Evolutionary conservation across 495 filamentous ascomycete genomes (phyloP).

Genomic region (Annulohypoxylon moriforme): DNA sequence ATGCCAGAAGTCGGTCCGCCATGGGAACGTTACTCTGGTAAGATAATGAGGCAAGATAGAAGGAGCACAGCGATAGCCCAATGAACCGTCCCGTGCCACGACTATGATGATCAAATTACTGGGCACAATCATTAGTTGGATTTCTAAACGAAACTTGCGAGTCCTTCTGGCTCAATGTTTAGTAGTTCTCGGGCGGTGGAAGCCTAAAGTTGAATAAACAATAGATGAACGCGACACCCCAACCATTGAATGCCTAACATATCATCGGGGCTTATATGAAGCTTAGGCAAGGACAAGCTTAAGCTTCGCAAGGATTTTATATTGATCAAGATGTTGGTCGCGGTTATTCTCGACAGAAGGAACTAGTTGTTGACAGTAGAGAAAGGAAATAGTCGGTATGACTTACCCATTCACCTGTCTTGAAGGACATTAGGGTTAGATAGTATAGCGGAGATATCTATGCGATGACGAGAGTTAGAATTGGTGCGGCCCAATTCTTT

Average conservation of each 20-base stretch:
- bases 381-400: conserved; percentile 12
- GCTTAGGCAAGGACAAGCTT: conserved; percentile 11
- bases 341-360: conserved; percentile 12
- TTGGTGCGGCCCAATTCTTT: conserved; percentile 10
- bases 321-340: not conserved
- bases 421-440: conserved; percentile 20
- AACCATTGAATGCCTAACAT: not conserved
- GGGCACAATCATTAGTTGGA: conserved; percentile 15
- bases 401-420: conserved; percentile 43
- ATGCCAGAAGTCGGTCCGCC: conserved; percentile 50
- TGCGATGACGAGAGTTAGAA: not conserved
- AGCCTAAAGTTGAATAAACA: not conserved
- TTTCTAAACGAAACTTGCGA: not conserved
- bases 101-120: conserved; percentile 17
- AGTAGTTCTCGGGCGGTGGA: not conserved
- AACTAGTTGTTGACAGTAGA: not conserved
- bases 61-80: conserved; percentile 13
- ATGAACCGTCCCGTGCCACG: conserved; percentile 8
- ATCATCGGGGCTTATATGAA: not conserved
- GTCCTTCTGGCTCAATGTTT: not conserved
- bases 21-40: conserved; percentile 28
- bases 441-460: conserved; percentile 14
- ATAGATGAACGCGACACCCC: not conserved
- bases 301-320: not conserved
- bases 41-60: conserved; percentile 30